These are phyloP conservation scores for Cantharellus anzutake DNA, from an alignment of 768 basidiomycete species.

Conservation along the genomic window DNA sequence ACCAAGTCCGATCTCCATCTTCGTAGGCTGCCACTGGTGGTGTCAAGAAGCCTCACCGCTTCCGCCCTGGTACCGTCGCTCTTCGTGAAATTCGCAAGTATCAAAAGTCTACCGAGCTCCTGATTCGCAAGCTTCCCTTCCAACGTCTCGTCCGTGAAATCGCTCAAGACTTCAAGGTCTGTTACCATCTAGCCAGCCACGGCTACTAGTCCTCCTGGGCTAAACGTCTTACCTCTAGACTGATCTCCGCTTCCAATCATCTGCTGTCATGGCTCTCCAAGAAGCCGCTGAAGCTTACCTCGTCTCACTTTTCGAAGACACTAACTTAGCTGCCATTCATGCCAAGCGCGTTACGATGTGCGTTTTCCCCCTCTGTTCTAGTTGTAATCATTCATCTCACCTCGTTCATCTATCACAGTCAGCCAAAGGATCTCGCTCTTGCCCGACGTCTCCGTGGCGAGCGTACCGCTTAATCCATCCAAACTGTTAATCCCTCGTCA, in stretches of 20 bases:
- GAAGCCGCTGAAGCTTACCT: conserved; percentile 35
- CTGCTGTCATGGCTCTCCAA: conserved; percentile 32
- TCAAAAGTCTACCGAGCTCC: conserved; percentile 43
- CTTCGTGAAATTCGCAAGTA: conserved; percentile 31
- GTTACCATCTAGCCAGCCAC: conserved; percentile 1
- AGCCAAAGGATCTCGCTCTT: conserved; percentile 79
- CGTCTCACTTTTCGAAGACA: conserved; percentile 30
- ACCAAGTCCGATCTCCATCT: neutral
- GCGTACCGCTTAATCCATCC: conserved; percentile 18
- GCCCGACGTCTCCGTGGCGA: conserved; percentile 76
- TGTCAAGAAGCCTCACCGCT: conserved; percentile 25
- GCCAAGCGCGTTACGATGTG: conserved; percentile 46
- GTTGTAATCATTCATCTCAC: neutral
- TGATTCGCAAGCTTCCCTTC: conserved; percentile 47
- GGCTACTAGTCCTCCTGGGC: conserved; percentile 21
- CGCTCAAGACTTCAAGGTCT: conserved; percentile 59
- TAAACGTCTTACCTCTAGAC: conserved; percentile 27
- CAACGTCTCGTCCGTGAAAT: conserved; percentile 64
- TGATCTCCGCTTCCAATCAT: conserved; percentile 30
- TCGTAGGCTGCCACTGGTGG: conserved; percentile 13
- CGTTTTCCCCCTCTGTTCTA: neutral
- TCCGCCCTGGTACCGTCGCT: conserved; percentile 28
- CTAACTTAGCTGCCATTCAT: conserved; percentile 26
- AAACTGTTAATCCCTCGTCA: no score
- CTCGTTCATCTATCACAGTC: conserved; percentile 12